Base-by-base conservation (phyloP, 2,329 filamentous ascomycete genomes). In the Aspergillus fischeri region DNA sequence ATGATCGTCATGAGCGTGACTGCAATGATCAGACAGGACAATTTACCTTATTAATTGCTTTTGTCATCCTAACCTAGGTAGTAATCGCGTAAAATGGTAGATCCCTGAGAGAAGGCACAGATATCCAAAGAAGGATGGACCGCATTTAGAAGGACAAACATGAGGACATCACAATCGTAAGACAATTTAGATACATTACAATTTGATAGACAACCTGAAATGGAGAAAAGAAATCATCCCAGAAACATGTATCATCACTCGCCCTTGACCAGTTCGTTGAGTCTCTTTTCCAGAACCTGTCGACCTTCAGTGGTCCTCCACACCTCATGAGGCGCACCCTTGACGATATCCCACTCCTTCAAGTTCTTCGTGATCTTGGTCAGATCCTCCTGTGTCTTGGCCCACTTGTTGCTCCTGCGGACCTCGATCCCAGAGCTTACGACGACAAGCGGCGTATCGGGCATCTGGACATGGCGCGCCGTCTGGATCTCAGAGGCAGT, bases 311-410 rank as follows among this genome's bases (percentile, higher is more conserved):
- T 72, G 3, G 87, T 91, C 65, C 78, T 78, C 94, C 94, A 99
- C 0, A 97, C 88, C 70, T 92, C 84, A 72, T 96, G 91, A 4
- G 92, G 90, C 3, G 92, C 92, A 60, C 87, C 84, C 56, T 89
- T 85, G 10, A 97, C 91, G 53, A 96, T 84, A 72, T 96, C 91
- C 92, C 93, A 99, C 42, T 83, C 80, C 56, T 89, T 73, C 52
- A 97, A 77, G 50, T 92, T 91, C 53, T 87, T 81, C 0, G 93
- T 97, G 63, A 97, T 78, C 58, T 83, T 85, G 7, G 87, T 92
- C 60, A 97, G 75, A 67, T 96, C 92, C 65, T 90, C 82, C 78
- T 99, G 94, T 73, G 91, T 92, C 62, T 83, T 78, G 71, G 89
- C 87, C 94, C 94, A 99, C 55, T 84, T 81, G 49, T 79, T 77